Conservation (phyloP, 2,329 filamentous ascomycete genomes). For the Tricladium varicosporioides region DNA sequence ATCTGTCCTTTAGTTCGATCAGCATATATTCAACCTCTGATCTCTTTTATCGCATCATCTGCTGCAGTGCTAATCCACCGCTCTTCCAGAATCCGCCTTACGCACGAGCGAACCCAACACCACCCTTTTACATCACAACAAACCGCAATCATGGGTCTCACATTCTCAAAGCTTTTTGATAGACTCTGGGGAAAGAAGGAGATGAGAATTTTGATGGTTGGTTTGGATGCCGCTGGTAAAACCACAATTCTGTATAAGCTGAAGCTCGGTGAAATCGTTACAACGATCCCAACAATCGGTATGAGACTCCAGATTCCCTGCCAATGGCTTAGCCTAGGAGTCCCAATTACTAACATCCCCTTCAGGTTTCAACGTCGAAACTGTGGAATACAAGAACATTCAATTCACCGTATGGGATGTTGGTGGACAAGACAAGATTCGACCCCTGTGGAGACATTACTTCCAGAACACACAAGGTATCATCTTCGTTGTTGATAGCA, state of each 20-base stretch:
- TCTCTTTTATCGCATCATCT: conserved; percentile 9
- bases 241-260: conserved; percentile 99
- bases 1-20: conserved; percentile 28
- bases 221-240: conserved; percentile 99
- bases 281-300: conserved; percentile 98
- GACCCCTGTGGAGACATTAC: conserved; percentile 99
- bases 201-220: conserved; percentile 99
- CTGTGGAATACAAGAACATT: conserved; percentile 99
- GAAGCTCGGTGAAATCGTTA: conserved; percentile 98
- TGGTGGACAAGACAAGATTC: conserved; percentile 99
- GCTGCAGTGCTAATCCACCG: conserved; percentile 17
- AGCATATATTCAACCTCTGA: conserved; percentile 16
- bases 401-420: conserved; percentile 99
- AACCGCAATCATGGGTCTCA: conserved; percentile 88
- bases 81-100: conserved; percentile 25
- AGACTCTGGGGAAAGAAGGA: conserved; percentile 99
- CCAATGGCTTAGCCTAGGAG: conserved; percentile 21
- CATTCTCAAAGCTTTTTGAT: conserved; percentile 95
- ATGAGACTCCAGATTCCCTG: conserved; percentile 38
- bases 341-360: conserved; percentile 12
- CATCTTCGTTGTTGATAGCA: conserved; percentile 99
- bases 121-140: conserved; percentile 31
- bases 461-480: conserved; percentile 99
- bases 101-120: conserved; percentile 36
- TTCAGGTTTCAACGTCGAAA: conserved; percentile 98